Conservation (phyloP, 257 asterid species). For the Cynanchum wilfordii region DNA sequence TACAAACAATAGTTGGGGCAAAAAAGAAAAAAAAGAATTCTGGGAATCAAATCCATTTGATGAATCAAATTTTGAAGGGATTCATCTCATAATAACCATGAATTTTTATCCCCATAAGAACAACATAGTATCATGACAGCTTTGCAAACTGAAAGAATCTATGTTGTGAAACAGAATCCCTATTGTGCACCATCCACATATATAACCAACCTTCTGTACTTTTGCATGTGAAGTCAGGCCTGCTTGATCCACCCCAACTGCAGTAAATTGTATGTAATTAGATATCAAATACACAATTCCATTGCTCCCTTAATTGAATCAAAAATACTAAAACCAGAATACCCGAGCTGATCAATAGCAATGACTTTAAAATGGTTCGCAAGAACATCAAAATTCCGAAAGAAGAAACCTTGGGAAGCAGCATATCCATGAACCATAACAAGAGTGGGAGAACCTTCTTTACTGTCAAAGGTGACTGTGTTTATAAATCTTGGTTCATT, state of each 20-base stretch:
- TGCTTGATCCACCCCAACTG: constrained; percentile 99
- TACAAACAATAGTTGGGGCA: background rate
- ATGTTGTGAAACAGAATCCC: background rate
- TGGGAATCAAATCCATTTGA: constrained; percentile 4
- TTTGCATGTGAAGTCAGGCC: constrained; percentile 95
- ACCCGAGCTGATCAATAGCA: constrained; percentile 99
- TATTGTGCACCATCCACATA: background rate
- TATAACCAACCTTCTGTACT: constrained; percentile 84
- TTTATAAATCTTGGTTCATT: constrained; percentile 77
- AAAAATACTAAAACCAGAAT: background rate
- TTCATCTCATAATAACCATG: background rate
- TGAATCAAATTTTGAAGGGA: background rate
- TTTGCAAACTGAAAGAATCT: background rate
- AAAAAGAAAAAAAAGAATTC: background rate
- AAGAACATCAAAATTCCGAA: constrained; percentile 86
- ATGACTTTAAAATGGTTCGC: constrained; percentile 70
- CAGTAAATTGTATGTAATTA: constrained; percentile 16
- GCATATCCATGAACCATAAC: constrained; percentile 97
- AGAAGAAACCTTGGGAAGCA: constrained; percentile 98
- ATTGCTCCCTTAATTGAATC: background rate
- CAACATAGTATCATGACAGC: background rate
- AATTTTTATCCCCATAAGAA: background rate
- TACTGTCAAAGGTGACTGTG: constrained; percentile 78
- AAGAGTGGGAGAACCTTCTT: constrained; percentile 85
- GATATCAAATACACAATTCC: background rate